Conservation (phyloP, 176 grass and related monocot species). For the Neostapfia colusana region DNA sequence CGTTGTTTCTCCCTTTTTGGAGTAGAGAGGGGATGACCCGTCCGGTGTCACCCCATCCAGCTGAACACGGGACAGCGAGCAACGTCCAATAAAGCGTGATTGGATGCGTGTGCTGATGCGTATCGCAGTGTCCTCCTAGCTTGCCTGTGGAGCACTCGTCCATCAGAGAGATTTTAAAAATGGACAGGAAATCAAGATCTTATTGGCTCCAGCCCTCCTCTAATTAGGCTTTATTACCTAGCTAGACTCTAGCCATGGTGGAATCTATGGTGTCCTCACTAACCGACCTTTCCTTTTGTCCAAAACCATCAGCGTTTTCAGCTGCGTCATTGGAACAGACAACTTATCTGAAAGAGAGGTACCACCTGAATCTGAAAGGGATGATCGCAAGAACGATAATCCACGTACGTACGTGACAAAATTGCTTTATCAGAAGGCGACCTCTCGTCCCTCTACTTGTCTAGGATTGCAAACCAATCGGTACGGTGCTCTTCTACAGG, state of each 20-base stretch:
- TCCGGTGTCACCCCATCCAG: slow-evolving; percentile 23
- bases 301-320: not conserved
- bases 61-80: slow-evolving; percentile 13
- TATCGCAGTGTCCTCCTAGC: not conserved
- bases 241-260: not conserved
- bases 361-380: slow-evolving; percentile 20
- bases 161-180: not conserved
- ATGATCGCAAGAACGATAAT: not conserved
- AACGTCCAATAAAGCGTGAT: slow-evolving; percentile 1
- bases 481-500: not conserved
- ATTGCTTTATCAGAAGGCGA: not conserved
- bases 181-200: not conserved
- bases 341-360: slow-evolving; percentile 4
- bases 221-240: slow-evolving; percentile 6
- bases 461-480: not conserved
- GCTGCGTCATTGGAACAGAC: not conserved
- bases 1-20: not conserved
- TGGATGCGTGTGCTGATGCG: not conserved
- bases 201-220: not conserved
- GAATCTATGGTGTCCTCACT: not conserved
- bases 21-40: slow-evolving; percentile 28
- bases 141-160: slow-evolving; percentile 10
- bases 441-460: not conserved
- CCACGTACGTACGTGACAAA: not conserved
- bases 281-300: not conserved